These are phyloP conservation scores for Cladosporium sp. DNA, from an alignment of 2,329 filamentous ascomycete genomes.

Conservation along the genomic window DNA sequence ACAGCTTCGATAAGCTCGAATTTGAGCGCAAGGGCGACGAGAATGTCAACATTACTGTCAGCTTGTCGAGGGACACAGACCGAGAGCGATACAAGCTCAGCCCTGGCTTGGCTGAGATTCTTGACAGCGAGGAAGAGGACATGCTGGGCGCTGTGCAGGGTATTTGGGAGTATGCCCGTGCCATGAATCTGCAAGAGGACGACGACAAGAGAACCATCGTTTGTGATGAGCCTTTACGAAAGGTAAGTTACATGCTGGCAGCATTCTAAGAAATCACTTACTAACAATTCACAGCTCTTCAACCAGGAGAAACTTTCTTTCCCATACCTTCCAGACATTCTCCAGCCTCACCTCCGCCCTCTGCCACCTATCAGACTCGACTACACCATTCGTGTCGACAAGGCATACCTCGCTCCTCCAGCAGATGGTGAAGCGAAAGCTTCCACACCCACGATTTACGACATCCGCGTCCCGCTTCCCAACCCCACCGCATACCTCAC, in stretches of 20 bases:
- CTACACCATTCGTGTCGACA: conserved; percentile 91
- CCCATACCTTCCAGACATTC: conserved; percentile 75
- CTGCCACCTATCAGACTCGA: conserved; percentile 77
- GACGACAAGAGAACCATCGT: conserved; percentile 91
- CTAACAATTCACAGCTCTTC: conserved; percentile 56
- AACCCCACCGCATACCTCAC: conserved; percentile 74
- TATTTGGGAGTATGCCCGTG: conserved; percentile 90
- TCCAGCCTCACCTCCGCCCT: conserved; percentile 66
- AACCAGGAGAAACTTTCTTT: conserved; percentile 72
- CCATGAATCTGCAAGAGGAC: conserved; percentile 83
- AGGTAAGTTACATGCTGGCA: conserved; percentile 49
- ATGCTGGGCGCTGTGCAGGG: conserved; percentile 84
- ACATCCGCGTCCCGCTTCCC: conserved; percentile 76
- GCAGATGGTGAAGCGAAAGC: conserved; percentile 54
- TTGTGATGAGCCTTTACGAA: conserved; percentile 77
- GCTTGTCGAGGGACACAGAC: conserved; percentile 75
- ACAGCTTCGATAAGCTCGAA: conserved; percentile 84
- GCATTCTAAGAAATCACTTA: not conserved
- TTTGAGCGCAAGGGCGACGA: conserved; percentile 92
- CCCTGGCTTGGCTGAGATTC: conserved; percentile 72
- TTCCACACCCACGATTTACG: conserved; percentile 79
- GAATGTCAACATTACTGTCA: conserved; percentile 86
- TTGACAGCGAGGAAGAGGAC: conserved; percentile 83
- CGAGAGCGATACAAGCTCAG: conserved; percentile 81
- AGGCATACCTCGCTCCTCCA: conserved; percentile 52